These are phyloP conservation scores for Chenopodium suecicum DNA, from an alignment of 148 eudicot genomes.

Conservation along the genomic window DNA sequence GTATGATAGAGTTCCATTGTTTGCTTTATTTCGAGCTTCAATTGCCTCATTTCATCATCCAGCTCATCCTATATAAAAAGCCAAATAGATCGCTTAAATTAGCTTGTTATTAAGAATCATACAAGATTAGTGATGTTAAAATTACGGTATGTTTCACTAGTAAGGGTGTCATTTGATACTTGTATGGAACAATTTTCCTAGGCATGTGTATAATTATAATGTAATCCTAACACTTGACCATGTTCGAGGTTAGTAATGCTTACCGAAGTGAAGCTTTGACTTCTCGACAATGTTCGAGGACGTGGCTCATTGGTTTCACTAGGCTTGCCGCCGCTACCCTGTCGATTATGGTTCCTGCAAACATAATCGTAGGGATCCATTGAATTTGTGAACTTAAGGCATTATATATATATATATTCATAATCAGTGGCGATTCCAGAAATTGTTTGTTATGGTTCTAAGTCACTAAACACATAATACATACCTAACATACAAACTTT, in stretches of 20 bases:
- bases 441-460: no score
- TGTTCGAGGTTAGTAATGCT: not conserved
- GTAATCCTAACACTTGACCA: not conserved
- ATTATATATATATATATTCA: no score
- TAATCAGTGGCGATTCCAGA: no score
- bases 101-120: no score
- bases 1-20: constrained; percentile 48
- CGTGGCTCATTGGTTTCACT: not conserved
- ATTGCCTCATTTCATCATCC: constrained; percentile 55
- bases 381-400: no score
- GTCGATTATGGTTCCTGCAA: not conserved
- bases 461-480: no score
- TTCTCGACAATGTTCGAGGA: not conserved
- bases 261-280: not conserved
- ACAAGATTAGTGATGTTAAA: no score
- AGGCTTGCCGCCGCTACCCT: not conserved
- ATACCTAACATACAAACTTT: no score
- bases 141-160: no score
- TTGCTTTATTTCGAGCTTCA: constrained; percentile 51
- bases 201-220: not conserved
- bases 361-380: not conserved
- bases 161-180: no score
- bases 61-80: constrained; percentile 39
- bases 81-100: no score
- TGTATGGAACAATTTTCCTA: no score